Evolutionary conservation across 805 yeast species (phyloP).

Genomic region (Yamadazyma takamatsuzukensis): DNA sequence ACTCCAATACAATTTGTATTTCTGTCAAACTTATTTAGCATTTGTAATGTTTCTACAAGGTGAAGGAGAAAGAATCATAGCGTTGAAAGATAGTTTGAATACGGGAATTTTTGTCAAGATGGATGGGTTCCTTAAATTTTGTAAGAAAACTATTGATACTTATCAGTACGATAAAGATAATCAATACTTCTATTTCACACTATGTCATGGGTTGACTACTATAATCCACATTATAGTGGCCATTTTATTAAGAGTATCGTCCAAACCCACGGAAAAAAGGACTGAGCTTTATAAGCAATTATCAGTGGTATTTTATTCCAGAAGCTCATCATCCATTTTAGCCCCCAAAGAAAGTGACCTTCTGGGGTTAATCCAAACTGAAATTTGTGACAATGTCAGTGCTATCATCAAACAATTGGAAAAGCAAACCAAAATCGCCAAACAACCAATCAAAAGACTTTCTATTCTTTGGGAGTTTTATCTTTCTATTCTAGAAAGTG

Average conservation of each 20-base stretch:
- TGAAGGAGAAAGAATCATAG: conserved; percentile 22
- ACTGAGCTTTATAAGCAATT: conserved; percentile 11
- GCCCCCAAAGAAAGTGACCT: conserved; percentile 2
- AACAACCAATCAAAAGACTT: conserved; percentile 7
- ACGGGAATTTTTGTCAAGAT: conserved; percentile 8
- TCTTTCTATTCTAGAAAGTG: conserved; percentile 30
- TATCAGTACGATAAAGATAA: not conserved
- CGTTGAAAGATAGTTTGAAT: conserved; percentile 8
- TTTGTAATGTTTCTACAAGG: conserved; percentile 31
- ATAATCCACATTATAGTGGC: conserved; percentile 12
- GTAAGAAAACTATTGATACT: conserved; percentile 2
- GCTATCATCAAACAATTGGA: conserved; percentile 2
- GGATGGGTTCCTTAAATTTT: conserved; percentile 8
- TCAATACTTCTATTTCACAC: conserved; percentile 9
- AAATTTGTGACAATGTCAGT: conserved; percentile 6
- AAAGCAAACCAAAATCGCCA: not conserved
- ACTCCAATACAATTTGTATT: conserved; percentile 19
- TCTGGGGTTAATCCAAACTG: conserved; percentile 4
- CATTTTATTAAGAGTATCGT: conserved; percentile 9
- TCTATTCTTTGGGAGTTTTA: conserved; percentile 33
- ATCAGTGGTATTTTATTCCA: conserved; percentile 9
- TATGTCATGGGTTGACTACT: conserved; percentile 7
- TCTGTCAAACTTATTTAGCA: conserved; percentile 24
- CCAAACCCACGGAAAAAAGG: conserved; percentile 6
- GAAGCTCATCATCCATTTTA: conserved; percentile 5